Base-by-base conservation (phyloP, 768 basidiomycete genomes). In the Daedaleopsis nitida region DNA sequence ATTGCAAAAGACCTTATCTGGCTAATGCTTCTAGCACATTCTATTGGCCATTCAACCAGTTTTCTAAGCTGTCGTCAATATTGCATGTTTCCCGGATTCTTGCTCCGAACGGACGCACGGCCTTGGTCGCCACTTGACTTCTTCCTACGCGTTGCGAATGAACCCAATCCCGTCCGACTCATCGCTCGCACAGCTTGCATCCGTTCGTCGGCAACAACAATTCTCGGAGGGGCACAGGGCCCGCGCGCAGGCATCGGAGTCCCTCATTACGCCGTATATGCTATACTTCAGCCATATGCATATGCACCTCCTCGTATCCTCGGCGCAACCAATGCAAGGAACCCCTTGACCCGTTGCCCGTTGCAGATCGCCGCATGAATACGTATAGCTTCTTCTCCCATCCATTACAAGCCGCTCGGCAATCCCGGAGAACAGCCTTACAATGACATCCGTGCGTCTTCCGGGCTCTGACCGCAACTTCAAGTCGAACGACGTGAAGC, bases 111-210 rank as follows among this genome's bases (percentile, higher is more conserved):
- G 12, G 19, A 35, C 14, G 55, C 60, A 61, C 60, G 60, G 55
- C 60, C 55, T 56, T 51, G 35, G 47, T 52, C 55, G 58, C 47
- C 58, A 24, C 32, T 53, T 44, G 24, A 52, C 55, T 42, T 52
- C 55, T 44, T 57, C 50, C 55, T 56, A 56, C 49, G 27, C 14
- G 57, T 58, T 44, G 42, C 57, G 51, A 17, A 17, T 43, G 32
- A 52, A 58, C 57, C 37, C 57, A 32, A 45, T 53, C 43, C 34
- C 50, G 13, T 51, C 48, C 21, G 51, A 39, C 50, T 53, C 55
- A 53, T 51, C 44, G 55, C 55, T 17, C 38, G 21, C 55, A 56
- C 32, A 23, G 52, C 60, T 56, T 47, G 23, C n/a, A 17, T 5
- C 52, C 21, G 11, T 27, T 49, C 23, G 21, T 49, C 19, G 12